Evolutionary conservation across 371 early-diverging fungal species (phyloP).

Genomic region (Thermomucor indicae-seudaticae): DNA sequence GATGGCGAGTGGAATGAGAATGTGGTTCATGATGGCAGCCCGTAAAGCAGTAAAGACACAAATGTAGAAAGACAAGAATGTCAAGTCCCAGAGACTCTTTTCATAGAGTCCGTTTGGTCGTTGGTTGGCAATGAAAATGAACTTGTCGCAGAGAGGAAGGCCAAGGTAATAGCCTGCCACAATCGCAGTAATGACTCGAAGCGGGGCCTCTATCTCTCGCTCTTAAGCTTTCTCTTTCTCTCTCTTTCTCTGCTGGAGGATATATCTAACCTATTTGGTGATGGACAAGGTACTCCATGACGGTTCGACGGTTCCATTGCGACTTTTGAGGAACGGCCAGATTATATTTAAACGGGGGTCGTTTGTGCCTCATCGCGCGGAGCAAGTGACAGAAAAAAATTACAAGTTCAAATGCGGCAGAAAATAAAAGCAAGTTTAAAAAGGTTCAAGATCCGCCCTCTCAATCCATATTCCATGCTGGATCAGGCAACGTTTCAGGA

Average conservation of each 20-base stretch:
- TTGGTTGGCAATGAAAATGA: slow-evolving; percentile 45
- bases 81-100: slow-evolving; percentile 52
- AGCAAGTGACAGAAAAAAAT: slow-evolving; percentile 1
- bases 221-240: not conserved
- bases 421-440: not conserved
- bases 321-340: not conserved
- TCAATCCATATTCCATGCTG: too few species aligned
- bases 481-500: slow-evolving; percentile 8
- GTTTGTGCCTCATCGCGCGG: not conserved
- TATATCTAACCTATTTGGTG: slow-evolving; percentile 31
- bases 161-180: slow-evolving; percentile 27
- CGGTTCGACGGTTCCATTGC: slow-evolving; percentile 6
- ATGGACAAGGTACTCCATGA: slow-evolving; percentile 24
- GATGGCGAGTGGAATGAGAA: slow-evolving; percentile 54
- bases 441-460: slow-evolving; percentile 2
- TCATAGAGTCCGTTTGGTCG: slow-evolving; percentile 39
- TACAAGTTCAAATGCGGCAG: not conserved
- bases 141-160: slow-evolving; percentile 40
- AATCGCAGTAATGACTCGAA: slow-evolving; percentile 23
- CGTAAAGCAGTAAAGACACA: slow-evolving; percentile 61
- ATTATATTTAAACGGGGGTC: too few species aligned
- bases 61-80: slow-evolving; percentile 57
- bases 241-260: not conserved
- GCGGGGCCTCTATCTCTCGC: slow-evolving; percentile 22
- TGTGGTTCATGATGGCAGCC: slow-evolving; percentile 45